Base-by-base conservation (phyloP, 208 protist genomes). In the Balamuthia mandrillaris region DNA sequence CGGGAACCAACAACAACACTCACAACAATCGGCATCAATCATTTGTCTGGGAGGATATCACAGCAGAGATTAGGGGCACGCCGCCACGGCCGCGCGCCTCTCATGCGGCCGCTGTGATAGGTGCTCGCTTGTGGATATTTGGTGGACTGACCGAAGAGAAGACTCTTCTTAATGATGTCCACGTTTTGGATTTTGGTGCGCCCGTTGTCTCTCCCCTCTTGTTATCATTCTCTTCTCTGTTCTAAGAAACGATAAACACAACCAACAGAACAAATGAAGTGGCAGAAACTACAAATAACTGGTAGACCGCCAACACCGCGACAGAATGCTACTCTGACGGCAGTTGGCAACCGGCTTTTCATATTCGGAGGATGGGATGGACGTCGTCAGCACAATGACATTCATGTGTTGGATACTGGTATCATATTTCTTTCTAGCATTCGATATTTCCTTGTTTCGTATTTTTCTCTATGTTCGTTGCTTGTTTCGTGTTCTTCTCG, bases 311-410 rank as follows among this genome's bases (percentile, higher is more conserved):
- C 75, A 37, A 83, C 75, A 2, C 37, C 75, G 21, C 21, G 75
- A 24, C 75, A 83, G 56, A 83, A 83, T 42, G 56, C 41, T 10
- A 83, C 75, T 3, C 27, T 83, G 29, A 83, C 75, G 41, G 27
- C 54, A 68, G 75, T 66, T 52, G 75, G 66, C 52, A 83, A 83
- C 52, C 68, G 75, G 75, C 52, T 83, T 16, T 83, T 65, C 29
- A 54, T 83, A 29, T 83, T 83, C 35, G 75, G 75, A 21, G 75
- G 75, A 2, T 83, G 75, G 75, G 75, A 83, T 31, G 75, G 75
- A 3, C 18, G 75, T 18, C 49, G 75, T 1, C 75, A 83, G 52
- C 75, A 83, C 75, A 83, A 83, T 44, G 75, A 83, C 41, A 3
- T 83, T 2, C 75, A 83, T 44, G 56, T 83, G 56, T 83, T 83